phyloP scores from a whole-genome alignment of 2,329 filamentous ascomycete genomes.

The Cercospora sp. region DNA sequence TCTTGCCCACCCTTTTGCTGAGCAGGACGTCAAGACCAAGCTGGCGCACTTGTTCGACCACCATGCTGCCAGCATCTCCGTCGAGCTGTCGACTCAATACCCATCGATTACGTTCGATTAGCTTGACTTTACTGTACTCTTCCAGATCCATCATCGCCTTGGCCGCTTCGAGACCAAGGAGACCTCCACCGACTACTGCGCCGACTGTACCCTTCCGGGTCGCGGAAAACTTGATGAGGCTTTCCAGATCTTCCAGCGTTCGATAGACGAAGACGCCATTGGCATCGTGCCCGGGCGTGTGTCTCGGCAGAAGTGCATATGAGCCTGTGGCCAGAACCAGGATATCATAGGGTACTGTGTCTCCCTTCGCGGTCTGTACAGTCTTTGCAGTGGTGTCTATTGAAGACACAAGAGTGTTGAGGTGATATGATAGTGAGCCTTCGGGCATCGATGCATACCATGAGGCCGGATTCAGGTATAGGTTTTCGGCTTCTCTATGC shows the following conservation, averaged over 20 bases:
- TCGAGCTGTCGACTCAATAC: constrained; percentile 81
- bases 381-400: constrained; percentile 65
- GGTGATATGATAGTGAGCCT: constrained; percentile 69
- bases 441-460: constrained; percentile 72
- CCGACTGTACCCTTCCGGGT: constrained; percentile 67
- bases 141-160: constrained; percentile 89
- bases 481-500: constrained; percentile 77
- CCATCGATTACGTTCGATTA: constrained; percentile 82
- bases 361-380: constrained; percentile 69
- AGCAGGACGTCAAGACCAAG: constrained; percentile 79
- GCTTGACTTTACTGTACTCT: constrained; percentile 69
- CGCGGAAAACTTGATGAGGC: constrained; percentile 71
- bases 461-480: constrained; percentile 83
- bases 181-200: constrained; percentile 77
- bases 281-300: constrained; percentile 75
- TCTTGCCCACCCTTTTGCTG: constrained; percentile 70
- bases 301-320: constrained; percentile 70
- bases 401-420: constrained; percentile 71
- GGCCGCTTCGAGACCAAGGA: constrained; percentile 83
- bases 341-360: constrained; percentile 71
- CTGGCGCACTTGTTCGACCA: constrained; percentile 75
- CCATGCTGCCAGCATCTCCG: constrained; percentile 74
- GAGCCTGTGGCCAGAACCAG: constrained; percentile 85
- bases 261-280: constrained; percentile 86
- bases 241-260: constrained; percentile 77